Percentiles rank a stretch among this genome's conserved stretches.
Conservation (phyloP, 192 early-diverging fungal species). For the Geranomyces michiganensis region DNA sequence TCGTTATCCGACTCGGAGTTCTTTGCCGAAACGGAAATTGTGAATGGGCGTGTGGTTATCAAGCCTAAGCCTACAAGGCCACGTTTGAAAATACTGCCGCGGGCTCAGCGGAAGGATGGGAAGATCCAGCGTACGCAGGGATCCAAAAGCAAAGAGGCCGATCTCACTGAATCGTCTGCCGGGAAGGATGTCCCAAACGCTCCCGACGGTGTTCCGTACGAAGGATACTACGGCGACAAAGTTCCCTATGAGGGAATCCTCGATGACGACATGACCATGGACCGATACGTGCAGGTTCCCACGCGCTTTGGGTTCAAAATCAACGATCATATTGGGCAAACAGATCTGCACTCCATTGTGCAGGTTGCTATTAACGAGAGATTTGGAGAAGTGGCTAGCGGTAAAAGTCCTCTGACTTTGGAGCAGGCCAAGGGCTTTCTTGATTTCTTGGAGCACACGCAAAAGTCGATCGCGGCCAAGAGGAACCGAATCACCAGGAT, state of each 20-base stretch:
- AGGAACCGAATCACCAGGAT: no score
- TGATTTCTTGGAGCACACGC: no score
- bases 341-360: neutral
- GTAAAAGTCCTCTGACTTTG: no score
- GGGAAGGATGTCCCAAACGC: neutral
- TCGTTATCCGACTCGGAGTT: neutral
- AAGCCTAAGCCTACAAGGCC: neutral
- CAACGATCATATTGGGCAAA: neutral
- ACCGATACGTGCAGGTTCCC: neutral
- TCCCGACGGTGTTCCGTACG: neutral
- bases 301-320: neutral
- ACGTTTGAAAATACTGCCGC: neutral
- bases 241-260: conserved; percentile 2
- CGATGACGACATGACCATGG: neutral
- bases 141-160: neutral
- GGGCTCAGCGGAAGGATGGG: neutral
- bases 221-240: neutral
- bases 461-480: no score
- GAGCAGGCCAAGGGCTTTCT: no score
- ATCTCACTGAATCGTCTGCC: neutral
- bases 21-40: neutral
- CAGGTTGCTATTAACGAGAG: neutral
- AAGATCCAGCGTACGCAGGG: neutral
- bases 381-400: no score
- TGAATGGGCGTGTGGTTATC: neutral